Conservation (phyloP, 2,329 filamentous ascomycete genomes). For the Chlorencoelia australis region DNA sequence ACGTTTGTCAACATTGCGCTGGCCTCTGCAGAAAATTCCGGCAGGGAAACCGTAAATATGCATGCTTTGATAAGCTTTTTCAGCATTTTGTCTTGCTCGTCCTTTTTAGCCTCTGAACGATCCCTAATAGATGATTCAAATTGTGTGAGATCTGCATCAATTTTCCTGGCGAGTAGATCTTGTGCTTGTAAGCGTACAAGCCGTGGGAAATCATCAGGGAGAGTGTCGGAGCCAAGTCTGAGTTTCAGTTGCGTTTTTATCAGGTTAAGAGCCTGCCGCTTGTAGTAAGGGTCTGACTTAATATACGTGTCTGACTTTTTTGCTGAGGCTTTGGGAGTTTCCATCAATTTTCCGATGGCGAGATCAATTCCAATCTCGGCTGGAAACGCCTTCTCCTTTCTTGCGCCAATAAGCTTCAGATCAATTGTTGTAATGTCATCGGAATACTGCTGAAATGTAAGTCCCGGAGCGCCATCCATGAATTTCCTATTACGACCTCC, state of each 20-base stretch:
- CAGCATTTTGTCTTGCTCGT: constrained; percentile 69
- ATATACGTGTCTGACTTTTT: no score
- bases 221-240: constrained; percentile 73
- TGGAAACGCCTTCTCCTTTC: constrained; percentile 80
- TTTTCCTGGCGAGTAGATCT: constrained; percentile 65
- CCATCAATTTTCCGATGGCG: constrained; percentile 79
- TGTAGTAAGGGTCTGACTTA: constrained; percentile 70
- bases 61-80: constrained; percentile 84
- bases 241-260: constrained; percentile 86
- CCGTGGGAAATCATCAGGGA: constrained; percentile 82
- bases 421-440: constrained; percentile 86
- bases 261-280: constrained; percentile 82
- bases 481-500: constrained; percentile 94
- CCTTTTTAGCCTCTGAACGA: constrained; percentile 78
- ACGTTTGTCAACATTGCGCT: constrained; percentile 67
- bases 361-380: constrained; percentile 78
- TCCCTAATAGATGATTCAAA: constrained; percentile 70
- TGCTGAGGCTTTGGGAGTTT: constrained; percentile 54
- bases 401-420: constrained; percentile 78
- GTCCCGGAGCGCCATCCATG: constrained; percentile 77
- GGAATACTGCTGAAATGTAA: constrained; percentile 73
- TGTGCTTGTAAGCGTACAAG: constrained; percentile 82
- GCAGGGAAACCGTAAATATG: constrained; percentile 74
- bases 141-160: constrained; percentile 57
- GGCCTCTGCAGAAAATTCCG: constrained; percentile 69